phyloP scores from a whole-genome alignment of 2,329 filamentous ascomycete species.

The Ophiostoma sp. region DNA sequence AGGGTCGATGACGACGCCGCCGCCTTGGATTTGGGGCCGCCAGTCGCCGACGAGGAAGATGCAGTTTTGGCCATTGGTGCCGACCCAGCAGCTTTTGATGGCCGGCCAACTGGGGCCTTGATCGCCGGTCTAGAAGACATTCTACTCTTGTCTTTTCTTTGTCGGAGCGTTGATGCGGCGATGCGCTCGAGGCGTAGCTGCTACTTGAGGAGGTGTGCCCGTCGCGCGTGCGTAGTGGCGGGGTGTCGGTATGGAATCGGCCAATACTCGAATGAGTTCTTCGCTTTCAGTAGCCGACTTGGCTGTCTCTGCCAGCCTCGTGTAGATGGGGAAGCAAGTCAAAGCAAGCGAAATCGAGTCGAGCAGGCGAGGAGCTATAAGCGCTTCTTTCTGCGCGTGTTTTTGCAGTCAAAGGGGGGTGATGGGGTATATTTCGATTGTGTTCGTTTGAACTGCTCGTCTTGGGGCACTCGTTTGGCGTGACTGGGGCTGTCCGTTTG shows the following conservation, averaged over 20 bases:
- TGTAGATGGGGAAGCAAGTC: not conserved
- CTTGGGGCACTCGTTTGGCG: not conserved
- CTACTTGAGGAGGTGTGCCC: not conserved
- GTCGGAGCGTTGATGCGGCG: not conserved
- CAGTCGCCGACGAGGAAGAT: not conserved
- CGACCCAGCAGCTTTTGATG: not conserved
- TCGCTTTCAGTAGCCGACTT: not conserved
- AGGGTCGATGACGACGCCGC: not conserved
- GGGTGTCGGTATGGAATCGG: not conserved
- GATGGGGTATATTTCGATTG: not conserved
- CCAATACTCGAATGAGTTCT: not conserved
- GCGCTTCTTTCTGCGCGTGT: not conserved
- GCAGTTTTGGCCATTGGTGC: not conserved
- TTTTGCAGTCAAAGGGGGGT: not conserved
- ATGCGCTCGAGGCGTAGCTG: not conserved
- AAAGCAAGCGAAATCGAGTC: not conserved
- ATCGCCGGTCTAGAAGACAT: slow-evolving; percentile 5
- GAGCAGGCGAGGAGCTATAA: not conserved
- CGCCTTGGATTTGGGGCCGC: not conserved
- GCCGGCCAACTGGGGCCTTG: slow-evolving; percentile 9
- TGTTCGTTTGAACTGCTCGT: not conserved
- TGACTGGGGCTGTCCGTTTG: not conserved
- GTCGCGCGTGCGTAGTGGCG: not conserved
- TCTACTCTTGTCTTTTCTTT: not conserved
- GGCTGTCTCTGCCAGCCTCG: not conserved